A percentile compares a stretch with the other conserved stretches of the same genome.
These are phyloP conservation scores for Globisporangium nodosum DNA, from an alignment of 352 stramenopile species.

Conservation along the genomic window DNA sequence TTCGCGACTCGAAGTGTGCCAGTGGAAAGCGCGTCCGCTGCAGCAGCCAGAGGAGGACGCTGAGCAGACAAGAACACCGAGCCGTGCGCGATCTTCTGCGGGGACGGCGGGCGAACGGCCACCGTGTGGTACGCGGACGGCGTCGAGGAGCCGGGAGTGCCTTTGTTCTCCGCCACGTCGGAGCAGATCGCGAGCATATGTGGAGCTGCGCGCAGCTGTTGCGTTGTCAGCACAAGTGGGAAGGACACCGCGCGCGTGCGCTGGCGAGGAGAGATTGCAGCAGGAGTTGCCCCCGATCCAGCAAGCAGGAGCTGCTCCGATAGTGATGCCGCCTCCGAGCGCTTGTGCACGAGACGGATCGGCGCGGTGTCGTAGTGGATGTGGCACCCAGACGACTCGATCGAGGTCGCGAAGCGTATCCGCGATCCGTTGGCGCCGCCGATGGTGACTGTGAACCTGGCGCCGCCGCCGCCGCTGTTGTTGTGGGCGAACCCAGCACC, in stretches of 20 bases:
- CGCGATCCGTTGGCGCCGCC: slow-evolving; percentile 27
- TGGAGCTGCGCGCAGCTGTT: slow-evolving; percentile 2
- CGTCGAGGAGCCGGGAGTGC: not conserved
- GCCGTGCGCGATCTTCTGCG: slow-evolving; percentile 24
- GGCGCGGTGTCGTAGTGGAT: slow-evolving; percentile 12
- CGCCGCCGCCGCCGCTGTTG: not conserved
- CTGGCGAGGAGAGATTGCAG: slow-evolving; percentile 8
- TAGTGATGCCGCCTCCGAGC: slow-evolving; percentile 10
- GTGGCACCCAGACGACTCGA: slow-evolving; percentile 8
- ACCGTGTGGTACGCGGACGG: slow-evolving; percentile 17
- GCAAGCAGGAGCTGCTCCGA: slow-evolving; percentile 11
- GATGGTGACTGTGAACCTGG: slow-evolving; percentile 27
- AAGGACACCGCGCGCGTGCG: slow-evolving; percentile 25
- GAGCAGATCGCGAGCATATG: slow-evolving; percentile 14
- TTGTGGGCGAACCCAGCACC: not conserved
- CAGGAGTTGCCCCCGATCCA: not conserved
- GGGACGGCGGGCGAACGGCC: slow-evolving; percentile 21
- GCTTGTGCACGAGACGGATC: slow-evolving; percentile 11
- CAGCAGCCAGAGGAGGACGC: slow-evolving; percentile 1
- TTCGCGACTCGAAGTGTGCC: not conserved
- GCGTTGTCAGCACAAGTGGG: slow-evolving; percentile 13
- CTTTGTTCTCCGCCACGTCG: slow-evolving; percentile 5
- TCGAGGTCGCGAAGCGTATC: slow-evolving; percentile 47
- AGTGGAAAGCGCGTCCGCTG: not conserved
- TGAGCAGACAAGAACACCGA: slow-evolving; percentile 21